Percentiles rank a stretch among this genome's conserved stretches.
These are phyloP conservation scores for Oryza officinalis DNA, from an alignment of 176 grass and related monocot species.

Conservation along the genomic window DNA sequence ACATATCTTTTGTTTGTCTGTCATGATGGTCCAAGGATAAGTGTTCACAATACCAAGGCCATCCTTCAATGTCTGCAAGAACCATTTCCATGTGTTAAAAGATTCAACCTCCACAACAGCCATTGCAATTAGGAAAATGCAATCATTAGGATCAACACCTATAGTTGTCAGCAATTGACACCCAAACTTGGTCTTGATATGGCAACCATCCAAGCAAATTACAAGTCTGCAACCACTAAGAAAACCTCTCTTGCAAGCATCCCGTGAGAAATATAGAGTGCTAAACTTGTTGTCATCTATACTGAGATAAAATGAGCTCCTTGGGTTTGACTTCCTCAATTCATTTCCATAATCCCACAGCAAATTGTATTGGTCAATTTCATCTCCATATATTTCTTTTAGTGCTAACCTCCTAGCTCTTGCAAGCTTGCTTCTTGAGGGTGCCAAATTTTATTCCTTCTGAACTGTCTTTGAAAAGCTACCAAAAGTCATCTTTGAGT, in stretches of 20 bases:
- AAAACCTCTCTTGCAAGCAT: constrained; percentile 3
- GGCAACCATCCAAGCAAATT: neutral
- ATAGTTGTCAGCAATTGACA: too few relatives aligned
- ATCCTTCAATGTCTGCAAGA: too few relatives aligned
- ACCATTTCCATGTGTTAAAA: too few relatives aligned
- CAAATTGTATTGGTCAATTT: neutral
- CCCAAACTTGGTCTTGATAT: neutral
- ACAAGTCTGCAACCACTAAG: neutral
- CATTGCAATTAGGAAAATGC: too few relatives aligned
- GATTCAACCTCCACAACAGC: too few relatives aligned
- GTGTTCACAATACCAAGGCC: too few relatives aligned
- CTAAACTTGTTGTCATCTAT: too few relatives aligned
- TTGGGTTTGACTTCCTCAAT: neutral
- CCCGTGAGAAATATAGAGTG: neutral
- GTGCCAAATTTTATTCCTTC: neutral
- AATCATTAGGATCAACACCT: too few relatives aligned
- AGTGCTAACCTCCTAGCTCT: neutral
- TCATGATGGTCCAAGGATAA: too few relatives aligned
- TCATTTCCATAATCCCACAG: neutral
- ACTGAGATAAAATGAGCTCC: neutral
- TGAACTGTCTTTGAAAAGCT: neutral
- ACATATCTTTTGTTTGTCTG: too few relatives aligned
- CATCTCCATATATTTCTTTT: neutral
- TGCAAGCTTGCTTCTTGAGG: neutral
- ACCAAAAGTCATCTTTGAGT: neutral